phyloP scores from a whole-genome alignment of 208 protist species.

The Angomonas ambiguus region DNA sequence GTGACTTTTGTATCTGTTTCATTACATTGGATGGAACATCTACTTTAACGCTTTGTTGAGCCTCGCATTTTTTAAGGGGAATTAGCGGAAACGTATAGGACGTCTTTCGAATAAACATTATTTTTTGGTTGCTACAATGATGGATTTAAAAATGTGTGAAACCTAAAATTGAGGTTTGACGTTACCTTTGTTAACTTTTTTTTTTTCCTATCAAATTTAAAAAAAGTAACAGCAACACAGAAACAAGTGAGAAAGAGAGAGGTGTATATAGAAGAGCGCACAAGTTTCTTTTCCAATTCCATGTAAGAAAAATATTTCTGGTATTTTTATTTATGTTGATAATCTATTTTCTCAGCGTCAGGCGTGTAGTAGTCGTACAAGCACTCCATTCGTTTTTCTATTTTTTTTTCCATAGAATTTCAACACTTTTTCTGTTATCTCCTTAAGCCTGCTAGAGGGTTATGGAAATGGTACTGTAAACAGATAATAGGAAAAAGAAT shows the following conservation, averaged over 20 bases:
- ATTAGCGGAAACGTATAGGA: slow-evolving; percentile 26
- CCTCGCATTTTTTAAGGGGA: slow-evolving; percentile 24
- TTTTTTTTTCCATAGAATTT: too few species aligned
- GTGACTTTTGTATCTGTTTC: slow-evolving; percentile 30
- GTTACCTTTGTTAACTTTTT: slow-evolving; percentile 7
- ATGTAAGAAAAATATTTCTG: too few species aligned
- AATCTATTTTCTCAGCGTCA: too few species aligned
- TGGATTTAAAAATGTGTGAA: too few species aligned
- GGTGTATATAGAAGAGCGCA: too few species aligned
- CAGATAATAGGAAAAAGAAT: slow-evolving; percentile 11
- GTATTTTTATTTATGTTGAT: too few species aligned
- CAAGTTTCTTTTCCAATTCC: too few species aligned
- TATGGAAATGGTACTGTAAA: not conserved
- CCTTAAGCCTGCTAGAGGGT: not conserved
- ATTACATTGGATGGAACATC: slow-evolving; percentile 26
- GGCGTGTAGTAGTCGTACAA: too few species aligned
- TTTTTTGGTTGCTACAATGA: slow-evolving; percentile 3
- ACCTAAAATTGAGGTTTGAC: too few species aligned
- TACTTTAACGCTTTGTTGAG: slow-evolving; percentile 28
- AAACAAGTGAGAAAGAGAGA: not conserved
- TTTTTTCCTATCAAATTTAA: slow-evolving; percentile 8
- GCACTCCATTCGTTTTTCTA: too few species aligned
- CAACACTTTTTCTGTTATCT: not conserved
- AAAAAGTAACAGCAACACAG: not conserved
- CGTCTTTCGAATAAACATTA: not conserved